Base-by-base conservation (phyloP, 306 rosid species). In the Luffa acutangula region DNA sequence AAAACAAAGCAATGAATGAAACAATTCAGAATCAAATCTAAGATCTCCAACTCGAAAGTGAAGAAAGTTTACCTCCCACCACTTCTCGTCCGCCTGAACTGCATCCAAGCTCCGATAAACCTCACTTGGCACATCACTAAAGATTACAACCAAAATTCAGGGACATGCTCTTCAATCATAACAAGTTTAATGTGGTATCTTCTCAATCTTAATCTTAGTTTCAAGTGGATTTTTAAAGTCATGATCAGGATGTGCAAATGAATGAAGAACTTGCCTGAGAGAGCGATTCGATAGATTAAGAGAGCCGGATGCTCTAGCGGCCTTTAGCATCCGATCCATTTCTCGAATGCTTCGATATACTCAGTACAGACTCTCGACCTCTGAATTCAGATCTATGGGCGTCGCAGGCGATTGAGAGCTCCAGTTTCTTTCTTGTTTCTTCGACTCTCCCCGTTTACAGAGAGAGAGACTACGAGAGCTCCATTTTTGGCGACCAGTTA, bases 201-300 rank as follows among this genome's bases (percentile, higher is more conserved):
- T 42, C 73, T 15, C 15, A 65, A 36, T 43, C 52, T 42, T 18
- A 42, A 36, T 43, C 52, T 42, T 18, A 42, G 34, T 53, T 1
- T 69, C 31, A 10, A 42, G 0, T 15, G 74, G 7, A 39, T 17
- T 39, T 43, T 20, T 20, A 0, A 43, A 43, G 54, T 43, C 12
- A 10, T 43, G 76, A 70, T 70, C 53, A 9, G 37, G 39, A 45
- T 45, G n/a, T 11, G n/a, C n/a, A 69, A 69, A 18, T 69, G 34
- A 69, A 7, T 18, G 52, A 20, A 17, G 49, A 65, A 64, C 81
- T 75, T 81, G 78, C 98, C 90, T 88, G 83, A 94, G 92, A 69
- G 94, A 86, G 80, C 98, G 97, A 82, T 92, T 94, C 6, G 98
- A 94, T 82, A 94, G 97, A 87, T 94, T 94, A 83, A 94, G 97